Evolutionary conservation across 306 rosid genomes (phyloP).

Genomic region (Urtica urens): DNA sequence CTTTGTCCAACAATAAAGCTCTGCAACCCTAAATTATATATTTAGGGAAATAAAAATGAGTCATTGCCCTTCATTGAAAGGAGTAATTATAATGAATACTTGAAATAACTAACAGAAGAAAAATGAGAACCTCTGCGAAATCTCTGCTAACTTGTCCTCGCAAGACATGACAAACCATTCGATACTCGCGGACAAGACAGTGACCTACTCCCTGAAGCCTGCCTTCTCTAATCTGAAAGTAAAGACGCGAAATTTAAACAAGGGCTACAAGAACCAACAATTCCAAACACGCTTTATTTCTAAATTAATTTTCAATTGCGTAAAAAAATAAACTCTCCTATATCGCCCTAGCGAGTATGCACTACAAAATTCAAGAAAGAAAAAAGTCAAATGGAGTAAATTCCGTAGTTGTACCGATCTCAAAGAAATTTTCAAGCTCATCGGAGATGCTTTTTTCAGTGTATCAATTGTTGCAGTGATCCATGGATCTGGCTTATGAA

Average conservation of each 20-base stretch:
- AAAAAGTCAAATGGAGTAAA: not conserved
- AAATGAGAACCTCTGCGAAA: constrained; percentile 67
- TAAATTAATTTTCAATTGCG: no score
- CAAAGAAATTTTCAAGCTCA: constrained; percentile 64
- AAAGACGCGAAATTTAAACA: not conserved
- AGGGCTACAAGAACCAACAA: no score
- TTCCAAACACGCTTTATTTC: no score
- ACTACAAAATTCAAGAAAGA: not conserved
- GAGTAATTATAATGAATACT: not conserved
- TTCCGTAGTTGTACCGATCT: constrained; percentile 43
- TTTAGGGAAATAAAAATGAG: constrained; percentile 16
- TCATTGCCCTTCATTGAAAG: no score
- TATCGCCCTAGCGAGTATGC: no score
- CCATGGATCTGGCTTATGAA: constrained; percentile 41
- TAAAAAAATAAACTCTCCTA: no score
- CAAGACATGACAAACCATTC: constrained; percentile 67
- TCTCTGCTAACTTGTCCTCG: constrained; percentile 77
- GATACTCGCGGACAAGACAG: constrained; percentile 69
- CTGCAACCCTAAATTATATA: constrained; percentile 69
- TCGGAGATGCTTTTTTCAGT: constrained; percentile 72
- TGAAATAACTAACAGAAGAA: not conserved
- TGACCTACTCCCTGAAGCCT: constrained; percentile 71
- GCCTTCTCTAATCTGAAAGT: constrained; percentile 53
- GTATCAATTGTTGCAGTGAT: constrained; percentile 47
- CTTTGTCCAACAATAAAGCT: constrained; percentile 83